Evolutionary conservation across 441 rosid species (phyloP), one percentile per base, ranked within the genome.

Genomic region (Biscutella laevigata): DNA sequence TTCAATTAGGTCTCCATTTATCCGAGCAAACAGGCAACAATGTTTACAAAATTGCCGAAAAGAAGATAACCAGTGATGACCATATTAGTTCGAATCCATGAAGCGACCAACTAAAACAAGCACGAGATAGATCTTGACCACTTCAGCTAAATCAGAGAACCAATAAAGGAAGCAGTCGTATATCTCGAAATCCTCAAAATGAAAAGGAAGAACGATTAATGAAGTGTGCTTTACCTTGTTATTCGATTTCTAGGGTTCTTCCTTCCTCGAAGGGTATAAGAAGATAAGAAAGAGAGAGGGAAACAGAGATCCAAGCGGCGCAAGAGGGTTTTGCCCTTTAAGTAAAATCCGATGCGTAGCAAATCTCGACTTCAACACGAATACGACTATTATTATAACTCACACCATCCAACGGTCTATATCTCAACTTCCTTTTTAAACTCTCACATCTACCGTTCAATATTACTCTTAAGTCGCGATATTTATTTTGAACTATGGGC

Each of bases 261-360:
- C 35, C 11, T 52, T 40, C 34, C 55, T 2, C 39, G 57, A 66
- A 46, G 47, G 26, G 61, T 60, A 32, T 53, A 66, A 66, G 51
- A 66, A 56, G 68, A 62, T 50, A 59, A 60, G 67, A 44, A 5
- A 48, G 43, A 24, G 14, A 37, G 41, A 30, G 26, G 26, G 9
- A 6, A 30, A 26, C 17, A 57, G 36, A 57, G 54, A 65, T 57
- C 48, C 20, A 17, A 17, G 59, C 71, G 71, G 66, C 71, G 71
- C 24, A 13, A 6, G 20, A 59, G 56, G 61, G 43, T 58, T 66
- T 66, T 37, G 45, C 56, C 19, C 65, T 59, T 58, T 51, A 51
- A 44, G 42, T 65, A 57, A 64, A 26, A 17, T 65, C 13, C 36
- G 47, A 29, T 58, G 48, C 52, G 43, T 28, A 35, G 30, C 65